These are phyloP conservation scores for Dioscorea dumetorum DNA, from an alignment of 106 monocot species.

Conservation along the genomic window DNA sequence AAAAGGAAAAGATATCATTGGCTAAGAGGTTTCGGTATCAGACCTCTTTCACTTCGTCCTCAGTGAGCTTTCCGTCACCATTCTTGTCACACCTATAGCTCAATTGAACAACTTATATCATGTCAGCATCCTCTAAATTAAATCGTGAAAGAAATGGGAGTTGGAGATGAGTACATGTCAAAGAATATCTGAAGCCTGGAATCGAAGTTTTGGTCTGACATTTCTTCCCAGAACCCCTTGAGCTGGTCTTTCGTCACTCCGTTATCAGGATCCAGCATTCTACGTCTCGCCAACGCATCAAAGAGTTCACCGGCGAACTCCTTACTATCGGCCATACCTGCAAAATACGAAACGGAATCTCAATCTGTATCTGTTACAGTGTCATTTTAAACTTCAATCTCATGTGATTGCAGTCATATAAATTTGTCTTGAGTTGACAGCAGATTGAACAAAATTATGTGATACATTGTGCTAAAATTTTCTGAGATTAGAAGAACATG, in stretches of 20 bases:
- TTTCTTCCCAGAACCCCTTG: slow-evolving; percentile 89
- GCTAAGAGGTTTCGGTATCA: neutral
- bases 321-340: slow-evolving; percentile 80
- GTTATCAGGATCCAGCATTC: slow-evolving; percentile 31
- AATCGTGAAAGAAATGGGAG: neutral
- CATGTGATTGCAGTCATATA: no score
- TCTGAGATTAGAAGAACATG: no score
- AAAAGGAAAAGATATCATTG: neutral
- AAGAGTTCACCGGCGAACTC: slow-evolving; percentile 86
- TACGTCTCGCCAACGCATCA: slow-evolving; percentile 60
- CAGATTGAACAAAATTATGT: no score
- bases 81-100: slow-evolving; percentile 96
- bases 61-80: slow-evolving; percentile 81
- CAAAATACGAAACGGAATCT: no score
- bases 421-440: no score
- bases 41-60: slow-evolving; percentile 98
- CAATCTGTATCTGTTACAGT: no score
- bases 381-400: no score
- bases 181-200: slow-evolving; percentile 91
- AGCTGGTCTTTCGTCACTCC: slow-evolving; percentile 59
- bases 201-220: slow-evolving; percentile 88
- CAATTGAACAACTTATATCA: neutral
- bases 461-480: no score
- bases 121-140: neutral
- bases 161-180: slow-evolving; percentile 61